phyloP scores from a whole-genome alignment of 129 eudicot species.

The Flaveria linearis region DNA sequence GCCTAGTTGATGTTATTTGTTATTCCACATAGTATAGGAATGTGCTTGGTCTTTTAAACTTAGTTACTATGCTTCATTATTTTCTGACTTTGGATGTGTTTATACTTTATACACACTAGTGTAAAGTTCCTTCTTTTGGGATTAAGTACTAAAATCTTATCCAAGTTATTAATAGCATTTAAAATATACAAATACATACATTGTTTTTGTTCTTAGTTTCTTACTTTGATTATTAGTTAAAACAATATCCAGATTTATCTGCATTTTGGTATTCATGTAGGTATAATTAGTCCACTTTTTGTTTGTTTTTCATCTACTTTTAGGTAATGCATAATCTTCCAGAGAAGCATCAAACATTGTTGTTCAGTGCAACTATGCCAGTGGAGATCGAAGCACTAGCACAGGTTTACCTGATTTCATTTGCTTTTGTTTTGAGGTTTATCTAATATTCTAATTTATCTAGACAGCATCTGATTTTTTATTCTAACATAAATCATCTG shows the following conservation, averaged over 20 bases:
- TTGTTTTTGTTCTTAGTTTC: background rate
- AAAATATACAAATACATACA: background rate
- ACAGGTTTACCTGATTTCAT: constrained; percentile 49
- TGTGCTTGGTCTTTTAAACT: background rate
- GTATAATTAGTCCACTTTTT: constrained; percentile 3
- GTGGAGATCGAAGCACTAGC: constrained; percentile 87
- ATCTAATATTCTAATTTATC: background rate
- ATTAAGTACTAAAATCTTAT: constrained; percentile 19
- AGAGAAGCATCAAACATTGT: constrained; percentile 68
- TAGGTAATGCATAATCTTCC: constrained; percentile 88
- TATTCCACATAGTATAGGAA: background rate
- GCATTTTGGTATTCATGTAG: background rate
- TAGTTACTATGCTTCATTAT: background rate
- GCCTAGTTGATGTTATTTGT: background rate
- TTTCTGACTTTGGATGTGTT: background rate
- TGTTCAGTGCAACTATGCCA: constrained; percentile 92
- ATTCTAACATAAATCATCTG: background rate
- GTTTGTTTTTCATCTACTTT: background rate
- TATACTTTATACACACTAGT: background rate
- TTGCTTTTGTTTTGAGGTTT: background rate
- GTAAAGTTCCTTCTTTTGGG: background rate
- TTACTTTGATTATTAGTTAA: background rate
- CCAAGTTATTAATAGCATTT: background rate
- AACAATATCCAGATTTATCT: constrained; percentile 3
- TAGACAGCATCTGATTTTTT: background rate